A percentile compares a stretch with the other conserved stretches of the same genome.
Conservation (phyloP, 495 filamentous ascomycete genomes). For the Penicillium nucicola region DNA sequence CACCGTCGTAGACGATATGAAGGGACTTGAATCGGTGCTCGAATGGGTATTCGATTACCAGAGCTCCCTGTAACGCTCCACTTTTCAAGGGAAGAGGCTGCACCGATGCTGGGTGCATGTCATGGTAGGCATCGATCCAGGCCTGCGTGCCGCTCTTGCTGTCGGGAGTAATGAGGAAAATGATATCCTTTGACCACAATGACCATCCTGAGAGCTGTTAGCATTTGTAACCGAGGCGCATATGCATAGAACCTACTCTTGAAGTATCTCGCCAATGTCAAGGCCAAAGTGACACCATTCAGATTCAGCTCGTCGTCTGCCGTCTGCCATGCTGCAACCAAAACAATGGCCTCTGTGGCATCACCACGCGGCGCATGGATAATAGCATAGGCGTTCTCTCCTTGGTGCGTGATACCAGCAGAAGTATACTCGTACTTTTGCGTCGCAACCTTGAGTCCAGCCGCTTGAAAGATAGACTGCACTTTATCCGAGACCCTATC, state of each 20-base stretch:
- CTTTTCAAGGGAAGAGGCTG: conserved; percentile 85
- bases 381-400: conserved; percentile 92
- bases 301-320: conserved; percentile 75
- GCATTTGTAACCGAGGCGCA: neutral
- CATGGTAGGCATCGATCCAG: conserved; percentile 97
- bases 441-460: conserved; percentile 78
- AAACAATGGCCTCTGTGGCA: conserved; percentile 95
- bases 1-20: conserved; percentile 91
- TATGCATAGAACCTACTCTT: conserved; percentile 53
- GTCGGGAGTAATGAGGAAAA: conserved; percentile 84
- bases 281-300: conserved; percentile 78
- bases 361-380: conserved; percentile 94
- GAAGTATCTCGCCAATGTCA: conserved; percentile 91
- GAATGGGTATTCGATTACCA: conserved; percentile 91
- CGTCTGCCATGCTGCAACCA: conserved; percentile 86
- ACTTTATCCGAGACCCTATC: conserved; percentile 65
- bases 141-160: conserved; percentile 89
- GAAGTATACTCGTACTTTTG: conserved; percentile 81
- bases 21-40: conserved; percentile 78
- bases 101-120: conserved; percentile 69
- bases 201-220: conserved; percentile 69
- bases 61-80: conserved; percentile 85
- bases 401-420: conserved; percentile 66
- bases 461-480: conserved; percentile 66
- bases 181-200: conserved; percentile 97